Evolutionary conservation across 306 rosid genomes (phyloP).

Genomic region (Quercus robur): DNA sequence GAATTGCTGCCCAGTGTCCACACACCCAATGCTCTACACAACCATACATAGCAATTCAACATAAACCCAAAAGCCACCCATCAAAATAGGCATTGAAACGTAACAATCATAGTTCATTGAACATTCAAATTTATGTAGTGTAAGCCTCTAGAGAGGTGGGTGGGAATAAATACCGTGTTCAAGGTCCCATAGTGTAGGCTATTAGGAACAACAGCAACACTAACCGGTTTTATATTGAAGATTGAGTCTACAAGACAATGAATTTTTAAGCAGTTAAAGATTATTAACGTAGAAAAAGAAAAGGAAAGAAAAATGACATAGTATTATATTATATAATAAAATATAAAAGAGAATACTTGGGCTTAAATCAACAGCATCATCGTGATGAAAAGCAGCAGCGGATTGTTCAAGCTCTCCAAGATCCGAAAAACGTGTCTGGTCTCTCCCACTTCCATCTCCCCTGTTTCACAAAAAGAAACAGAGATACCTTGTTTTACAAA

Average conservation of each 20-base stretch:
- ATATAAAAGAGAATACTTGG: constrained; percentile 47
- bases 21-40: constrained; percentile 44
- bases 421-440: constrained; percentile 56
- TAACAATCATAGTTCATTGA: neutral
- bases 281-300: neutral
- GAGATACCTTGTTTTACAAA: constrained; percentile 20
- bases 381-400: constrained; percentile 50
- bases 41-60: neutral
- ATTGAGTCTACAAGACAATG: constrained; percentile 40
- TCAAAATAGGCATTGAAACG: neutral
- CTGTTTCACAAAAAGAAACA: constrained; percentile 56
- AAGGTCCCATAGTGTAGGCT: constrained; percentile 54
- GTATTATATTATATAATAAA: neutral
- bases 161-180: constrained; percentile 38
- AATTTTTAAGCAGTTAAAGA: constrained; percentile 5
- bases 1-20: constrained; percentile 41
- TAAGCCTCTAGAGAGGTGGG: neutral
- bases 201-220: constrained; percentile 40
- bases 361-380: constrained; percentile 77
- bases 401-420: constrained; percentile 71
- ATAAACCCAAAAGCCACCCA: neutral
- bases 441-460: constrained; percentile 46
- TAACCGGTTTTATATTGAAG: constrained; percentile 57
- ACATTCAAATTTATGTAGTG: neutral
- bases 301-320: neutral